Conservation (phyloP, 2,329 filamentous ascomycete genomes). For the Pseudogymnoascus sp. region DNA sequence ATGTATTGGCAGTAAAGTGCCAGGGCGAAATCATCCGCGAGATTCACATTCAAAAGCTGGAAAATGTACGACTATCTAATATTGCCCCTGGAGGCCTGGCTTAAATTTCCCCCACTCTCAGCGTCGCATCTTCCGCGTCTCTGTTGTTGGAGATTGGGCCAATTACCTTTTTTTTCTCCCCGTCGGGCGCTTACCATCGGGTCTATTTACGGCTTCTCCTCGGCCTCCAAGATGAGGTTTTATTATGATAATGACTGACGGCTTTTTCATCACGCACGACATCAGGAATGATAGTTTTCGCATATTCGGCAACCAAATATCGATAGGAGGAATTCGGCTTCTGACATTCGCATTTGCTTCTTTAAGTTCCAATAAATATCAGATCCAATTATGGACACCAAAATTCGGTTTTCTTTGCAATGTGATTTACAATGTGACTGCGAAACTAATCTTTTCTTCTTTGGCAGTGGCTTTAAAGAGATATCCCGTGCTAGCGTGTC, state of each 20-base stretch:
- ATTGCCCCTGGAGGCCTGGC: background rate
- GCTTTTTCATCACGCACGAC: background rate
- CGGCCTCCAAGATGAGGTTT: background rate
- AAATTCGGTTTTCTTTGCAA: background rate
- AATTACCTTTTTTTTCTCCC: background rate
- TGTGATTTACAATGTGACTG: background rate
- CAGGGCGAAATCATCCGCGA: background rate
- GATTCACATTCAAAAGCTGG: background rate
- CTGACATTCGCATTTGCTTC: background rate
- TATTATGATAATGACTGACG: background rate
- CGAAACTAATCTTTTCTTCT: background rate
- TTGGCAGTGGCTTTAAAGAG: no score
- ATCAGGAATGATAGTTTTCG: background rate
- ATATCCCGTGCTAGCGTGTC: no score
- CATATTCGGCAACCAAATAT: conserved; percentile 4
- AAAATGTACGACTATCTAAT: background rate
- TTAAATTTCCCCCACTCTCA: background rate
- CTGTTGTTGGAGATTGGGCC: background rate
- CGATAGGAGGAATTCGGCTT: background rate
- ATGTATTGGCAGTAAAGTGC: conserved; percentile 10
- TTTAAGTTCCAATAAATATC: background rate
- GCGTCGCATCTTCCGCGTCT: background rate
- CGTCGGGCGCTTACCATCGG: background rate
- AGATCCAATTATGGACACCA: background rate
- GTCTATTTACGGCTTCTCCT: background rate